Evolutionary conservation across 202 grass and related monocot genomes (phyloP).

Genomic region (Schoenoplectus tabernaemontani): DNA sequence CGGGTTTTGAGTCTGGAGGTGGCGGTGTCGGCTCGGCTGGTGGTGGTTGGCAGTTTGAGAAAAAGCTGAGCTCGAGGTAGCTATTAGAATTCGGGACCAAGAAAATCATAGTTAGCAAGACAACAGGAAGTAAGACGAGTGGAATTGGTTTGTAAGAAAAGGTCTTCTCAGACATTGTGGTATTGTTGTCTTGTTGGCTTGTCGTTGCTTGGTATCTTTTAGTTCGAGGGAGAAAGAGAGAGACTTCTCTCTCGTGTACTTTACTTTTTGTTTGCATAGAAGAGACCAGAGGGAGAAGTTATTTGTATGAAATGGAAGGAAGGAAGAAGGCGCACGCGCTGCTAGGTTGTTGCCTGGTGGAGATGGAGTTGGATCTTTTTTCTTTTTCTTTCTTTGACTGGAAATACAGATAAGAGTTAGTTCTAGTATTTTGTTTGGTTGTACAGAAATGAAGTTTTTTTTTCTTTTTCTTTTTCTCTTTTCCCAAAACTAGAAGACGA

Average conservation of each 20-base stretch:
- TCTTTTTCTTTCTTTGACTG: not conserved
- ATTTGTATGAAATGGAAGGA: conserved; percentile 1
- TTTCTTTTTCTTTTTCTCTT: not conserved
- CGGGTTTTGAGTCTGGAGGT: not conserved
- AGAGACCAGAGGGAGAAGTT: not conserved
- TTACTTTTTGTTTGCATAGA: not conserved
- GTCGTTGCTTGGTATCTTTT: not conserved
- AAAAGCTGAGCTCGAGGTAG: conserved; percentile 21
- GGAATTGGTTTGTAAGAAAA: conserved; percentile 19
- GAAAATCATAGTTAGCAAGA: conserved; percentile 29
- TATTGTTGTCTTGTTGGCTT: not conserved
- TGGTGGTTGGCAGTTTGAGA: conserved; percentile 10
- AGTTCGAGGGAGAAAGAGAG: not conserved
- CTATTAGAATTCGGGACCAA: conserved; percentile 13
- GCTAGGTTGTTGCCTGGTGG: not conserved
- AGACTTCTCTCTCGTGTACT: not conserved
- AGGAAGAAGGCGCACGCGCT: not conserved
- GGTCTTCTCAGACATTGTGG: not conserved
- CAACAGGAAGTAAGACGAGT: conserved; percentile 37
- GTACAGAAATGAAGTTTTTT: not conserved
- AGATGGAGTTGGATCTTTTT: not conserved
- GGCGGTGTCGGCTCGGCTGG: not conserved
- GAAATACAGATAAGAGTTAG: not conserved
- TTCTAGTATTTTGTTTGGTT: not conserved
- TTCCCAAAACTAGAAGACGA: not conserved